A percentile compares a stretch with the other conserved stretches of the same genome.
These are phyloP conservation scores for Yamadazyma sp. DNA, from an alignment of 1,139 yeast genomes.

Conservation along the genomic window DNA sequence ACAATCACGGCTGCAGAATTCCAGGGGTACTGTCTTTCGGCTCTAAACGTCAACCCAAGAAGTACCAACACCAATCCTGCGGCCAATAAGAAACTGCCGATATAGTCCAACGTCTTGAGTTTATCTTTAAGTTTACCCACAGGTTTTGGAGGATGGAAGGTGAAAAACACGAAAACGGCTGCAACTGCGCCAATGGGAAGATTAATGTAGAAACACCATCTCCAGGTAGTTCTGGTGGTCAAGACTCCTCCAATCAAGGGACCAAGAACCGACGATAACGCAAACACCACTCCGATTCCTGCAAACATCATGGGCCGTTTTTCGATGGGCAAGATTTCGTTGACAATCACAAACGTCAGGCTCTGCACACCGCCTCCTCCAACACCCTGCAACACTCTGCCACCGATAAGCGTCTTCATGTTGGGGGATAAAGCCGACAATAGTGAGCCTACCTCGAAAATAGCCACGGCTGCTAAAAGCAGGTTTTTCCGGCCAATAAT, in stretches of 20 bases:
- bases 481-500: conserved; percentile 45
- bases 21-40: conserved; percentile 50
- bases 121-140: conserved; percentile 24
- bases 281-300: too few relatives aligned
- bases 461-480: conserved; percentile 28
- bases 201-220: conserved; percentile 72
- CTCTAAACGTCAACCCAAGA: conserved; percentile 39
- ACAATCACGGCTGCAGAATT: conserved; percentile 46
- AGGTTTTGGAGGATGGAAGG: conserved; percentile 33
- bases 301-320: conserved; percentile 19
- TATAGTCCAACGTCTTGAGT: conserved; percentile 44
- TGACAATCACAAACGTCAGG: conserved; percentile 24
- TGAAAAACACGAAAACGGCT: conserved; percentile 20
- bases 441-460: conserved; percentile 38
- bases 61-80: conserved; percentile 43
- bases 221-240: conserved; percentile 50
- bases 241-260: conserved; percentile 58
- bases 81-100: conserved; percentile 46
- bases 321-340: conserved; percentile 29
- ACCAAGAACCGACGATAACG: too few relatives aligned
- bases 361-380: conserved; percentile 33
- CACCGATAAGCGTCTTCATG: conserved; percentile 38
- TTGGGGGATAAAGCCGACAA: conserved; percentile 34
- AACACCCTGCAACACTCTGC: conserved; percentile 32
- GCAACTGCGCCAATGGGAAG: conserved; percentile 39